Evolutionary conservation across 768 basidiomycete species (phyloP), one percentile per base, ranked within the genome.

Genomic region (Boletus fagicola): DNA sequence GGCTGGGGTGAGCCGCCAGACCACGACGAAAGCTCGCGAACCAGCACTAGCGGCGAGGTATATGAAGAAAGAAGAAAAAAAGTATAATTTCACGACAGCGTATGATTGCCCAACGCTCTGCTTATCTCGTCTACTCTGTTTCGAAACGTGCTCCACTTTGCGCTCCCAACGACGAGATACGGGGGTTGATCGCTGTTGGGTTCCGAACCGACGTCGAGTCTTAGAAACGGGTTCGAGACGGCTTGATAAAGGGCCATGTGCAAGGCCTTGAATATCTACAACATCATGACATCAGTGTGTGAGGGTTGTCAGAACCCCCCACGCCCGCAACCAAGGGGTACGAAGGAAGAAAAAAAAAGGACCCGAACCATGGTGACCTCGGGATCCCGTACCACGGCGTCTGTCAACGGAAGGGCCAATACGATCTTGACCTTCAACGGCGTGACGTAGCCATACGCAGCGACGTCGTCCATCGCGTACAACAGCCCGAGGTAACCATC

Each of bases 401-500:
- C 94, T 9, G 89, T 84, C 60, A 94, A 74, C 9, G 90, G 86
- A 50, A 95, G 72, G 1, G 87, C 87, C 51, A 95, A 68, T 56
- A 96, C 81, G 65, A 96, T 92, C 77, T 94, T 94, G 65, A 94
- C 80, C 67, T 88, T 91, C 59, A 92, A 76, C 13, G 93, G 91
- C 11, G 92, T 94, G 49, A 94, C 83, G 73, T 93, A 96, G 40
- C 93, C 94, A 71, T 95, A 95, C 39, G 93, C 90, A 2, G 91
- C 92, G 49, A 92, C 88, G 63, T 95, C 93, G 73, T 96, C 94
- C 80, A 95, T 88, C n/a, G 87, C 81, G 70, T 92, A 93, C 26
- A 96, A 74, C 54, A 95, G 77, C 6, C 92, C 93, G 38, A 94
- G 80, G 67, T 94, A 96, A 68, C 88, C 87, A 35, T 95, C 92